Base-by-base conservation (phyloP, 345 rosid species). In the Laguncularia racemosa region DNA sequence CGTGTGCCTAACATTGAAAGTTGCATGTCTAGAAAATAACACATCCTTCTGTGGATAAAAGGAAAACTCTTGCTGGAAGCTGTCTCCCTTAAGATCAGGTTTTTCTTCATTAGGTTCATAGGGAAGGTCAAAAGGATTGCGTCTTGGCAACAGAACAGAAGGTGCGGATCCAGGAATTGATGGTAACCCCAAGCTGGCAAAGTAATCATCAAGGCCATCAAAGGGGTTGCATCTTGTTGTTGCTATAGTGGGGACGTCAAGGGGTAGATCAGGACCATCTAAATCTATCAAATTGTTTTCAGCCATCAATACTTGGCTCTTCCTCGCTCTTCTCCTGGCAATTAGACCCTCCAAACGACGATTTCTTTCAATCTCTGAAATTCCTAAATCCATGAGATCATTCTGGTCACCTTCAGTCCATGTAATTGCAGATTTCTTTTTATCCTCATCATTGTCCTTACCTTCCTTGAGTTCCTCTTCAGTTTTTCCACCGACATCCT, bases 101-200 rank as follows among this genome's bases (percentile, higher is more conserved):
- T 88, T 95, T 72, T 90, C 96, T 77, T 90, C 95, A 43, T 64
- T 68, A 48, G 95, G 79, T 49, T 82, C 97, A 45, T 88, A 95
- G 12, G 97, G 97, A 72, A 90, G 73, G 68, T 95, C 96, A 45
- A 95, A 95, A 6, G 99, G 99, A 62, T 95, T 90, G 63, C 73
- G 62, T 69, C 80, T 77, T 9, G 85, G 81, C 49, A 78, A 69
- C 76, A 88, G 59, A 66, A 85, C 61, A 57, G 97, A 81, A 18
- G 99, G 97, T 17, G 99, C 96, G 65, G 99, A 95, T 50, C 95
- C 99, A 49, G 96, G 99, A 73, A 84, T 78, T 54, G 79, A 81
- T 50, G 80, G 84, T 59, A 78, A 68, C 52, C 81, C 81, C 66
- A 73, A 65, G 69, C 81, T 78, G 56, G 73, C 82, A 53, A 69